phyloP scores from a whole-genome alignment of 1,284 basidiomycete species.

The Wallemia ichthyophaga region DNA sequence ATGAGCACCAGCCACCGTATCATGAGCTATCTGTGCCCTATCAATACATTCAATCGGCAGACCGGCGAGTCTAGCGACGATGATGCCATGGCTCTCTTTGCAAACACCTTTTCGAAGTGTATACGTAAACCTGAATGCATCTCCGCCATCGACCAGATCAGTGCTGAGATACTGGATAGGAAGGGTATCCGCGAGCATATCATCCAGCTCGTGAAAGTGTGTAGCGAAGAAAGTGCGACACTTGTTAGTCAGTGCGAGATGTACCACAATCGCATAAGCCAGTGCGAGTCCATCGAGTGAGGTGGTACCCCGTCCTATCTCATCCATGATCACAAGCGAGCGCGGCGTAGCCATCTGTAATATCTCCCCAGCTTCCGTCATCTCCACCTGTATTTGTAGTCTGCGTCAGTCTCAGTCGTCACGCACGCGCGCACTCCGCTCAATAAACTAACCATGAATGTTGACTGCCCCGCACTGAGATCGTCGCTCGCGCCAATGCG shows the following conservation, averaged over 20 bases:
- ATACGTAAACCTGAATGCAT: constrained; percentile 55
- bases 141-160: constrained; percentile 21
- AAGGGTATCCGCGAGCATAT: constrained; percentile 34
- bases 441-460: constrained; percentile 72
- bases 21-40: too few species aligned
- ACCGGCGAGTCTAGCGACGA: constrained; percentile 62
- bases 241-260: constrained; percentile 38
- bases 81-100: constrained; percentile 65
- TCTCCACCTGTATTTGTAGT: constrained; percentile 14
- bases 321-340: constrained; percentile 83
- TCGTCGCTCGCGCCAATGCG: constrained; percentile 91
- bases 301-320: constrained; percentile 83
- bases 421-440: not conserved
- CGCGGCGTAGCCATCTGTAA: constrained; percentile 44
- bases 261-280: constrained; percentile 63
- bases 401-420: constrained; percentile 4
- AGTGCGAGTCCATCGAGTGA: constrained; percentile 73
- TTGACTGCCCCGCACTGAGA: constrained; percentile 65
- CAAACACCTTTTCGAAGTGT: constrained; percentile 54
- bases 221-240: constrained; percentile 79
- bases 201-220: constrained; percentile 77
- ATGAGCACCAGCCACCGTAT: too few species aligned
- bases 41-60: constrained; percentile 26
- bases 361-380: constrained; percentile 21
- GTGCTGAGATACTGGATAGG: constrained; percentile 9